Conservation (phyloP, 2,329 filamentous ascomycete genomes). For the Scedosporium boydii region DNA sequence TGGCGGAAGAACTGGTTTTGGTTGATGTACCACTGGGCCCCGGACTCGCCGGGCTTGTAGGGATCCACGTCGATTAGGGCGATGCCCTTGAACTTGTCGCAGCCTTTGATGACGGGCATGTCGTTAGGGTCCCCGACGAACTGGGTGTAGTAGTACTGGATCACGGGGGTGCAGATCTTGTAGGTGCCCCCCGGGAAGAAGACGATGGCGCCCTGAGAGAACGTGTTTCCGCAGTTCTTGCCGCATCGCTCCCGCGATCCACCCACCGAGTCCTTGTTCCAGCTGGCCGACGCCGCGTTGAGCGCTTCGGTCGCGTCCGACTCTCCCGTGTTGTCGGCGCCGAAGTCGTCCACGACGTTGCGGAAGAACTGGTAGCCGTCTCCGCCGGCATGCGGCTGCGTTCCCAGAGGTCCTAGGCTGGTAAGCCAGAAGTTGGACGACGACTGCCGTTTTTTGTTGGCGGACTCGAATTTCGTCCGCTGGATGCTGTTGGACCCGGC, state of each 20-base stretch:
- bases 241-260: slow-evolving; percentile 48
- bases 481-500: not conserved
- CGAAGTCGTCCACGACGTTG: slow-evolving; percentile 44
- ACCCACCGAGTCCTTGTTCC: slow-evolving; percentile 48
- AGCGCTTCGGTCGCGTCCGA: slow-evolving; percentile 21
- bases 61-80: too few relatives aligned
- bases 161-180: slow-evolving; percentile 64
- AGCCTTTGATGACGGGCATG: slow-evolving; percentile 51
- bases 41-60: too few relatives aligned
- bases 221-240: slow-evolving; percentile 55
- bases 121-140: slow-evolving; percentile 71
- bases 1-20: too few relatives aligned
- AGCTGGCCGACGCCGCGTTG: slow-evolving; percentile 57
- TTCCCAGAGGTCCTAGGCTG: not conserved
- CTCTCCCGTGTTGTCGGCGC: slow-evolving; percentile 33
- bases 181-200: slow-evolving; percentile 91
- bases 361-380: slow-evolving; percentile 44
- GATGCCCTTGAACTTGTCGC: too few relatives aligned
- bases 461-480: too few relatives aligned
- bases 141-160: slow-evolving; percentile 89
- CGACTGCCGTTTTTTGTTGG: not conserved
- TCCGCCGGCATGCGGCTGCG: slow-evolving; percentile 10
- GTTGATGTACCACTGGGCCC: too few relatives aligned
- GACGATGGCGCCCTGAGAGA: slow-evolving; percentile 51
- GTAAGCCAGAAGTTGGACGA: slow-evolving; percentile 7